Conservation (phyloP, 2,329 filamentous ascomycete species). For the Davidsoniella eucalypti region DNA sequence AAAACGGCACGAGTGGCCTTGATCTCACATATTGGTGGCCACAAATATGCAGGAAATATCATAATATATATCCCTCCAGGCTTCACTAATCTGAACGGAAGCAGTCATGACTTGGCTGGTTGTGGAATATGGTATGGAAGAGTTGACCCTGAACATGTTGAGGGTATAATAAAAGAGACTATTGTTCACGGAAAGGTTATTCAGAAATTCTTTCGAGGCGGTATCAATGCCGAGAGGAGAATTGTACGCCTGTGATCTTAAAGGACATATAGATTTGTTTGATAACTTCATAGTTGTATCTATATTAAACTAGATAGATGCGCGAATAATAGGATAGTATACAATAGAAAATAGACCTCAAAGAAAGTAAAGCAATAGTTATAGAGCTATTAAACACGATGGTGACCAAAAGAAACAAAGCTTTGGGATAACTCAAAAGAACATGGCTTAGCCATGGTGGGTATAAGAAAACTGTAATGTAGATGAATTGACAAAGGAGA, state of each 20-base stretch:
- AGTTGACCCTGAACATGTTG: conserved; percentile 58
- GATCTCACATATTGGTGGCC: conserved; percentile 68
- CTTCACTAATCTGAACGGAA: conserved; percentile 15
- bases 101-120: conserved; percentile 43
- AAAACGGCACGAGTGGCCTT: conserved; percentile 44
- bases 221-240: conserved; percentile 38
- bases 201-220: conserved; percentile 55
- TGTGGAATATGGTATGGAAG: conserved; percentile 71
- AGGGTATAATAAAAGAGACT: conserved; percentile 59
- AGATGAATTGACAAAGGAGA: too few relatives aligned
- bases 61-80: conserved; percentile 60
- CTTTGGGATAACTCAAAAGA: neutral
- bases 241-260: conserved; percentile 19
- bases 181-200: conserved; percentile 51
- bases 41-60: conserved; percentile 75
- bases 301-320: neutral
- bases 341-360: neutral
- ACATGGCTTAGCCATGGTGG: too few relatives aligned
- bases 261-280: neutral
- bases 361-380: neutral
- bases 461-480: too few relatives aligned
- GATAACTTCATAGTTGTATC: neutral
- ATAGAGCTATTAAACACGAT: neutral
- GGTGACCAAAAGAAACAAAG: conserved; percentile 1
- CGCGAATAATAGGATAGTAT: neutral